Conservation (phyloP, 2,329 filamentous ascomycete genomes). For the Kalmusia sp. region DNA sequence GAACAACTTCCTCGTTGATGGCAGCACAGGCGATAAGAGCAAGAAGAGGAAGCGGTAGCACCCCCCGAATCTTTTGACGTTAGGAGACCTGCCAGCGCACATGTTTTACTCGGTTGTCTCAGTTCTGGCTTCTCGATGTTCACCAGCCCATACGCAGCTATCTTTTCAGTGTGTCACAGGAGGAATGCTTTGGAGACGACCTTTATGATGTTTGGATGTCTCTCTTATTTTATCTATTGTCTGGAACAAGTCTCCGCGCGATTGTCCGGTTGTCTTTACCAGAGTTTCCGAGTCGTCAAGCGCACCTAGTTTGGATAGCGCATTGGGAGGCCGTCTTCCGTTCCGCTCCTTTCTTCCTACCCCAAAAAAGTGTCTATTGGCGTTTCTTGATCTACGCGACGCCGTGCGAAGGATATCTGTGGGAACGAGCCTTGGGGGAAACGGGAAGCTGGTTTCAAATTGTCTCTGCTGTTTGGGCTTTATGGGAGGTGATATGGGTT, state of each 20-base stretch:
- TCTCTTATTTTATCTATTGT: background rate
- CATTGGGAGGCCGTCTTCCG: slow-evolving; percentile 16
- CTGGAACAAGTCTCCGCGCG: background rate
- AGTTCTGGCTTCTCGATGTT: slow-evolving; percentile 1
- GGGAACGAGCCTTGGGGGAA: background rate
- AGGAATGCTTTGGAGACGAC: background rate
- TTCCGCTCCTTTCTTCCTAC: slow-evolving; percentile 20
- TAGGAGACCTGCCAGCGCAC: background rate
- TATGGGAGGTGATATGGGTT: background rate
- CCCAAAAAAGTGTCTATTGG: slow-evolving; percentile 16
- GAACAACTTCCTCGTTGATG: slow-evolving; percentile 20
- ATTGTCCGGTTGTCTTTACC: slow-evolving; percentile 8
- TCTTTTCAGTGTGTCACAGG: background rate
- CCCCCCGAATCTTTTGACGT: background rate
- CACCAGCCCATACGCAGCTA: background rate
- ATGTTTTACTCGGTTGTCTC: slow-evolving; percentile 1
- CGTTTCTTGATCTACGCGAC: background rate
- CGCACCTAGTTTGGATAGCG: slow-evolving; percentile 24
- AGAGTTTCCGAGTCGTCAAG: slow-evolving; percentile 12
- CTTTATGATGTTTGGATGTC: slow-evolving; percentile 6
- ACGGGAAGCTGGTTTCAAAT: slow-evolving; percentile 7
- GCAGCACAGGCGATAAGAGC: slow-evolving; percentile 60
- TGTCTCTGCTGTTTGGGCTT: slow-evolving; percentile 1
- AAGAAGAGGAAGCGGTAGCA: slow-evolving; percentile 73
- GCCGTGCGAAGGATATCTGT: background rate